Evolutionary conservation across 495 filamentous ascomycete genomes (phyloP).

Genomic region (Penicillium pancosmium): DNA sequence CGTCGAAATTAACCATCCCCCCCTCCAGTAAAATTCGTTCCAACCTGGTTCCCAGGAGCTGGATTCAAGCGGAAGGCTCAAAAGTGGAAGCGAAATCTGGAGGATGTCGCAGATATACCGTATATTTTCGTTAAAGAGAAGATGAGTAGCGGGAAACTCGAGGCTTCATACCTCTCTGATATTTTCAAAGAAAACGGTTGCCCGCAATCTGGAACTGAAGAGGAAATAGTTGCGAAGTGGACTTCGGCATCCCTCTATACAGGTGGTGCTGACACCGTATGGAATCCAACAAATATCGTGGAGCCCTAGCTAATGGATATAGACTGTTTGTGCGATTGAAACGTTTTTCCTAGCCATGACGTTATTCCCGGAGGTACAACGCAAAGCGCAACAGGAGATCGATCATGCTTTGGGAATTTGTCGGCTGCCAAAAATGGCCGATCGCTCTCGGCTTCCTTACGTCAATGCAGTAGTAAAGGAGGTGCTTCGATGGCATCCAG

Average conservation of each 20-base stretch:
- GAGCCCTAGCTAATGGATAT: no score
- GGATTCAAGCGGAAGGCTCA: conserved; percentile 44
- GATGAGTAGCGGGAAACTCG: conserved; percentile 34
- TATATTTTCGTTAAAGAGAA: conserved; percentile 48
- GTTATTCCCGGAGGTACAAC: conserved; percentile 45
- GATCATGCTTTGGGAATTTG: conserved; percentile 45
- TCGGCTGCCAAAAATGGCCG: conserved; percentile 34
- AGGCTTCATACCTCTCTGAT: conserved; percentile 43
- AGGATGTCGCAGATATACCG: conserved; percentile 33
- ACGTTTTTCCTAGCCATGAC: conserved; percentile 45
- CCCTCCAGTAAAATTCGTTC: conserved; percentile 40
- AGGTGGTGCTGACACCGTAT: conserved; percentile 58
- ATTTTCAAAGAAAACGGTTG: conserved; percentile 29
- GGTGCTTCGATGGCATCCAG: conserved; percentile 47
- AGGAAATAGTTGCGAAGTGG: conserved; percentile 42
- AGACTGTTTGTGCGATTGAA: conserved; percentile 21
- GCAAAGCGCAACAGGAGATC: conserved; percentile 56
- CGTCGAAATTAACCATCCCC: not conserved
- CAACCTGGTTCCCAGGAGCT: conserved; percentile 54
- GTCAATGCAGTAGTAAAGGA: conserved; percentile 50
- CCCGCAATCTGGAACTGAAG: conserved; percentile 19
- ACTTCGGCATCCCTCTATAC: conserved; percentile 53
- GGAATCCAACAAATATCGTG: no score
- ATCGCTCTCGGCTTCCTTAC: conserved; percentile 44
- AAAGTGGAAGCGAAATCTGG: conserved; percentile 34